Evolutionary conservation across 1,139 yeast genomes (phyloP), one percentile per base, ranked within the genome.

Genomic region (Saccharomyces hybrid): DNA sequence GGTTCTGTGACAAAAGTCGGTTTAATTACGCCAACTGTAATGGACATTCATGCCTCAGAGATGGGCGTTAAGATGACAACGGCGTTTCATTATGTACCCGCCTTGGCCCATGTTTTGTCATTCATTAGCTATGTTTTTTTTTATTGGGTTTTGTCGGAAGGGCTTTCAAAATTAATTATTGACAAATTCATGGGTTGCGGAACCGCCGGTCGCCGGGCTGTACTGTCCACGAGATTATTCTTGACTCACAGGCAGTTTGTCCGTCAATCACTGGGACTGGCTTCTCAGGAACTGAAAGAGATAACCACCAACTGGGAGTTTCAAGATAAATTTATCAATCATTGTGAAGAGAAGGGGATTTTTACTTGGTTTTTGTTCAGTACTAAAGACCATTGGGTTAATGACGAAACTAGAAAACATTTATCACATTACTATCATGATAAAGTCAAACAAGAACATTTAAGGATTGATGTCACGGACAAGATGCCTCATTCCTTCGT

Each of bases 1-100:
- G 66, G 63, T 3, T 54, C 52, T 19, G 62, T 64, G 6, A 42
- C 44, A 6, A 55, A 59, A 47, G 72, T 78, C 8, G 86, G 87
- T 0, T 69, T 83, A 53, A 71, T 83, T 16, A 82, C 86, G 49
- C 89, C 89, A 1, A 82, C 88, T 0, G 73, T 83, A 31, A 72
- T 74, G 16, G 82, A 82, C 58, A 79, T 84, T 44, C 79, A 78
- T 21, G 64, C 67, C 34, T 80, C 86, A 11, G 72, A 71, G n/a
- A 77, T 81, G 27, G 89, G 89, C 1, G 60, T 64, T 8, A 54
- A 61, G 31, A 70, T 82, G 54, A 64, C 72, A 0, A 56, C 58
- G 42, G 60, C 77, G 6, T 55, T 57, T 27, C 53, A 51, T 14
- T 57, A 60, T 58, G 31, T 57, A 16, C 54, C 52, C 11, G n/a